These are phyloP conservation scores for Moesziomyces sp. DNA, from an alignment of 1,284 basidiomycete species.

Conservation along the genomic window DNA sequence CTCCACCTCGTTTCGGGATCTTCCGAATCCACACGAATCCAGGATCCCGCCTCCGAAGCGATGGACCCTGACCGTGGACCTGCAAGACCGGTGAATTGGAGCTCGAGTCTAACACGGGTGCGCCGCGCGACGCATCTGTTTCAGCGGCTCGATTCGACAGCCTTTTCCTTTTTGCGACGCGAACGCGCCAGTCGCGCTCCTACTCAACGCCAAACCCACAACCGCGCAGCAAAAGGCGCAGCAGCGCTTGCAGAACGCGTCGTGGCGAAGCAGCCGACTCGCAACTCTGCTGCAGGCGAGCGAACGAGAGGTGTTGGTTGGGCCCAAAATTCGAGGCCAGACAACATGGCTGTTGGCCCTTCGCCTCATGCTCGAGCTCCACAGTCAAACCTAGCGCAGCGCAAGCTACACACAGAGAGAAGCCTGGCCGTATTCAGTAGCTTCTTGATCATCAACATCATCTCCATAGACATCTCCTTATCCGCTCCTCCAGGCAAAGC, in stretches of 20 bases:
- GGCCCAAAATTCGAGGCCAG: conserved; percentile 10
- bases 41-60: neutral
- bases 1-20: conserved; percentile 6
- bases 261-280: conserved; percentile 3
- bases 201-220: conserved; percentile 16
- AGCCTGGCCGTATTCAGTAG: neutral
- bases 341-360: conserved; percentile 1
- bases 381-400: neutral
- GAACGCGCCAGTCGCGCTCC: conserved; percentile 4
- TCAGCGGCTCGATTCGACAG: too few relatives aligned
- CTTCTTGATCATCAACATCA: neutral
- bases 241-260: conserved; percentile 12
- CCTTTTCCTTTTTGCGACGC: too few relatives aligned
- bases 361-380: too few relatives aligned
- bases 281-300: neutral
- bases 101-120: too few relatives aligned
- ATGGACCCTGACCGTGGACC: neutral
- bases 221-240: neutral
- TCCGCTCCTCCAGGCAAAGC: neutral
- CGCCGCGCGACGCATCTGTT: too few relatives aligned
- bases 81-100: too few relatives aligned
- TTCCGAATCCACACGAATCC: conserved; percentile 10
- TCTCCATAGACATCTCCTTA: neutral
- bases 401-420: neutral
- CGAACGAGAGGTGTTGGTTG: conserved; percentile 8